A percentile compares a stretch with the other conserved stretches of the same genome.
These are phyloP conservation scores for Dacryopinax spathularia DNA, from an alignment of 768 basidiomycete species.

Conservation along the genomic window DNA sequence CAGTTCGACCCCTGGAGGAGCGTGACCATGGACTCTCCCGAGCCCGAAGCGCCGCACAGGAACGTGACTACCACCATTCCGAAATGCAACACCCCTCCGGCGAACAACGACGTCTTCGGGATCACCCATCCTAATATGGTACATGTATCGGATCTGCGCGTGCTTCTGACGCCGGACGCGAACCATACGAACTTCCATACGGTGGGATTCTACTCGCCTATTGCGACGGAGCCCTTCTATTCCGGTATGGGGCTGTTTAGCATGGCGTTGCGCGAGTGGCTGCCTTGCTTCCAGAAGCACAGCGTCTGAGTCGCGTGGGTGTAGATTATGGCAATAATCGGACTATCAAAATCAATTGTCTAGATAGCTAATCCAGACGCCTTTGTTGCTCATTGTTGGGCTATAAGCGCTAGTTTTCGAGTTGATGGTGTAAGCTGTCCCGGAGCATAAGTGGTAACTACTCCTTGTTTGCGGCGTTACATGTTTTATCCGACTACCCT, in stretches of 20 bases:
- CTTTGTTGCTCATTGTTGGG: background rate
- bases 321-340: background rate
- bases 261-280: slow-evolving; percentile 35
- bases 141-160: slow-evolving; percentile 37
- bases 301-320: too few relatives aligned
- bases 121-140: slow-evolving; percentile 36
- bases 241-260: slow-evolving; percentile 35
- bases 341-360: background rate
- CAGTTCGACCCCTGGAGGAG: slow-evolving; percentile 43
- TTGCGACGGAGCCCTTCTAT: slow-evolving; percentile 34
- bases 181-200: slow-evolving; percentile 38
- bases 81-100: slow-evolving; percentile 30
- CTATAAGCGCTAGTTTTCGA: too few relatives aligned
- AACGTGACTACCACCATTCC: slow-evolving; percentile 29
- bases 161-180: slow-evolving; percentile 33
- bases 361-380: background rate
- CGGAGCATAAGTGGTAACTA: too few relatives aligned
- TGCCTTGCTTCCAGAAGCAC: slow-evolving; percentile 24
- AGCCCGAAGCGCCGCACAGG: slow-evolving; percentile 33
- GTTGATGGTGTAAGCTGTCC: too few relatives aligned
- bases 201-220: slow-evolving; percentile 37
- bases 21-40: slow-evolving; percentile 38
- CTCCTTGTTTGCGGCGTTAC: too few relatives aligned
- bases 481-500: too few relatives aligned
- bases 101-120: slow-evolving; percentile 31